phyloP scores from a whole-genome alignment of 2,329 filamentous ascomycete genomes.

The Bipolaris sorokiniana region DNA sequence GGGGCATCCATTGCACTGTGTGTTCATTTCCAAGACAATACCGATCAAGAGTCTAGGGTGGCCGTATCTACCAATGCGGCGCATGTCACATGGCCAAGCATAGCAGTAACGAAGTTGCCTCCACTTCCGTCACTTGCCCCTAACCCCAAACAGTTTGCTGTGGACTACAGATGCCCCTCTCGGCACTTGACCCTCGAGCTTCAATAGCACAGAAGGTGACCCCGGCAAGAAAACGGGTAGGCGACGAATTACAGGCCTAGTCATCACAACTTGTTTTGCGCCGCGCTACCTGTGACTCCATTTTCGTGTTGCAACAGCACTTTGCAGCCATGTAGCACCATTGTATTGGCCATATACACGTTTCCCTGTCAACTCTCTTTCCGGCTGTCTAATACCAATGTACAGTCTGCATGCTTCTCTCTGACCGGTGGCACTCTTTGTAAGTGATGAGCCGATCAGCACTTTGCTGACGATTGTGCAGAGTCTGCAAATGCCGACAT shows the following conservation, averaged over 20 bases:
- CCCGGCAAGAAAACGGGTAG: too few relatives aligned
- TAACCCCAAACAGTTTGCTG: background rate
- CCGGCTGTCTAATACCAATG: too few relatives aligned
- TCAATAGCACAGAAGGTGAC: background rate
- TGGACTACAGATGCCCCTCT: background rate
- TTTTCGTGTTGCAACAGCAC: too few relatives aligned
- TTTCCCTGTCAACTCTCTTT: too few relatives aligned
- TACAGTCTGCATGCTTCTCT: too few relatives aligned
- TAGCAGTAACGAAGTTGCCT: background rate
- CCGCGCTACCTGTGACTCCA: too few relatives aligned
- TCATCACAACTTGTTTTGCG: too few relatives aligned
- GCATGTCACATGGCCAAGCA: background rate
- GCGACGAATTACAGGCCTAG: too few relatives aligned
- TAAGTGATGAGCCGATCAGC: background rate
- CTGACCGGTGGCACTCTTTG: too few relatives aligned
- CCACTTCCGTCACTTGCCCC: background rate
- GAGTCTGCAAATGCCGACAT: slow-evolving; percentile 20
- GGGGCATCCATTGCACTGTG: background rate
- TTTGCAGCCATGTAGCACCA: too few relatives aligned
- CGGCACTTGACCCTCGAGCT: background rate
- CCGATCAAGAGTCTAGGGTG: background rate
- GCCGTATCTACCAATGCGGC: background rate
- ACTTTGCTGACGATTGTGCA: slow-evolving; percentile 1
- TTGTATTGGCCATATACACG: too few relatives aligned
- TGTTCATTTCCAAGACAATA: background rate